These are phyloP conservation scores for Amniculicola lignicola DNA, from an alignment of 495 filamentous ascomycete genomes.

Conservation along the genomic window DNA sequence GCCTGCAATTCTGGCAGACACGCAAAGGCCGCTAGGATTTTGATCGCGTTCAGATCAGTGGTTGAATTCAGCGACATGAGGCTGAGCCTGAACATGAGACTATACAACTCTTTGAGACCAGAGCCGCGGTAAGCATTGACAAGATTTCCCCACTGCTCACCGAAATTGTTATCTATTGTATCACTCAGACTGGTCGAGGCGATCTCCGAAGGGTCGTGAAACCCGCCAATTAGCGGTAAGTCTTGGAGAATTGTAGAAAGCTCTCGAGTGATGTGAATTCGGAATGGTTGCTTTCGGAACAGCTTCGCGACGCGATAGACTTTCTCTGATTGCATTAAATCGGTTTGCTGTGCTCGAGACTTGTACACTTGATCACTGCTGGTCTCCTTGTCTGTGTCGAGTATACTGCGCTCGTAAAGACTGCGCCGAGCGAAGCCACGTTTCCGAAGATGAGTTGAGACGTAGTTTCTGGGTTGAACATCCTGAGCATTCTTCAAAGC, in stretches of 20 bases:
- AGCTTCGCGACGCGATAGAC: slow-evolving; percentile 14
- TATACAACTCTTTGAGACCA: slow-evolving; percentile 31
- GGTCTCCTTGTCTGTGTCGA: background rate
- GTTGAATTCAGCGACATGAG: slow-evolving; percentile 41
- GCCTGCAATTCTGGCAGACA: slow-evolving; percentile 40
- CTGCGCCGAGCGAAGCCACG: background rate
- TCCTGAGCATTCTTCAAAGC: slow-evolving; percentile 32
- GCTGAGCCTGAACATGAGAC: slow-evolving; percentile 48
- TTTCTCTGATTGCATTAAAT: slow-evolving; percentile 4
- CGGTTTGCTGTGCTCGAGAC: slow-evolving; percentile 1
- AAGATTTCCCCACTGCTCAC: slow-evolving; percentile 46
- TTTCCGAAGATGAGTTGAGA: slow-evolving; percentile 8
- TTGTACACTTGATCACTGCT: background rate
- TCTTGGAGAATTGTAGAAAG: slow-evolving; percentile 12
- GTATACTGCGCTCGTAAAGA: slow-evolving; percentile 13
- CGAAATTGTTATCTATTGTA: slow-evolving; percentile 36
- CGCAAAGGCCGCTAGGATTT: slow-evolving; percentile 42
- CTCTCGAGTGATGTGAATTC: background rate
- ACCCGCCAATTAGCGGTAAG: slow-evolving; percentile 38
- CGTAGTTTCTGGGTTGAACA: background rate
- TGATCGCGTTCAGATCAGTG: slow-evolving; percentile 42
- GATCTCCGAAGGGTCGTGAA: slow-evolving; percentile 31
- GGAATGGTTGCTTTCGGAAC: slow-evolving; percentile 5
- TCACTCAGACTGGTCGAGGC: slow-evolving; percentile 36
- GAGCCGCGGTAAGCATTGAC: slow-evolving; percentile 40